Base-by-base conservation (phyloP, 2,329 filamentous ascomycete genomes). In the Paecilomyces fulvus region DNA sequence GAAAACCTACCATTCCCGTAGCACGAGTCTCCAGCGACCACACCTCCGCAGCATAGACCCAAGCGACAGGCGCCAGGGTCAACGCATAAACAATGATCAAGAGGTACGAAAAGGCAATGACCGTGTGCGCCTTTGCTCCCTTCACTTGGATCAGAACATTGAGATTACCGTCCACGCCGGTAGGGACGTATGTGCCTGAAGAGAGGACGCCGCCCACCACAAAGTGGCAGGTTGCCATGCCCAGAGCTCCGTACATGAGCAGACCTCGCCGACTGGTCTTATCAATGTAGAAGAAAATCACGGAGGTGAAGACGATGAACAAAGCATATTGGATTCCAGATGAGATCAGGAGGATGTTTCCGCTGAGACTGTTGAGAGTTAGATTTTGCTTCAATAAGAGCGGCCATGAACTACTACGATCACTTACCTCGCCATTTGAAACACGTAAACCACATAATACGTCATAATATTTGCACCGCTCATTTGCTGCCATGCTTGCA, bases 41-140 rank as follows among this genome's bases (percentile, higher is more conserved):
- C 2, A 85, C 80, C 68, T 88, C 85, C 14, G 83, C 81, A 0
- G 82, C 80, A 62, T 88, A 87, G 49, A 86, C 79, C 84, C 84
- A 87, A 55, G 79, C 82, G 2, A 85, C 80, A 0, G 83, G 83
- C 0, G 83, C 84, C 17, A 84, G 77, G 0, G 83, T 86, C n/a
- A 85, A 73, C 1, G 82, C 80, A 65, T 87, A 87, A 60, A 84
- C 75, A 61, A 85, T 77, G 63, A 86, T 82, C 57, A 87, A 77
- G 14, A 87, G 75, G 66, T 86, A 87, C 52, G 79, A 83, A 63
- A 86, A 86, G 20, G 82, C 81, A 60, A 87, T 87, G 55, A 88
- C 81, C 1, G 80, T 80, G 64, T 86, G 79, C 20, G 84, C 81
- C 11, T 81, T 75, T 0, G 74, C 58, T 17, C 80, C 83, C 0